Percentiles rank a stretch among this genome's conserved stretches.
Conservation (phyloP, 225 moss, liverwort and hornwort species). For the Marchantia polymorpha region DNA sequence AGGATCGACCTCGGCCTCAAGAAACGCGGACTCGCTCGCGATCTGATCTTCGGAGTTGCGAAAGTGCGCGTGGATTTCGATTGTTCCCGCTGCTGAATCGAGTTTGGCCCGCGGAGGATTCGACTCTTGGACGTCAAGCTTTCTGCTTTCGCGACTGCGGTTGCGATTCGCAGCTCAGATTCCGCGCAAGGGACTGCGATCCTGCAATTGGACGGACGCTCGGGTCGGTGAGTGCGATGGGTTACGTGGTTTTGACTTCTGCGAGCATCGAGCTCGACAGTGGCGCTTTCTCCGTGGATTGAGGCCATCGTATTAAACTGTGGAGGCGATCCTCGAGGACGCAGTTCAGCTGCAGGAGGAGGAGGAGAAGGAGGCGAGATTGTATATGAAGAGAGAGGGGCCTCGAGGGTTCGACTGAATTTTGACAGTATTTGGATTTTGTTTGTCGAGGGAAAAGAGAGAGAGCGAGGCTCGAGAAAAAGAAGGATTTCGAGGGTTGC, state of each 20-base stretch:
- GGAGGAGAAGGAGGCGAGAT: too few relatives aligned
- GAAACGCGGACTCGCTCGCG: too few relatives aligned
- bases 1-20: too few relatives aligned
- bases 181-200: too few relatives aligned
- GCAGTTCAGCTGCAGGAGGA: neutral
- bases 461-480: neutral
- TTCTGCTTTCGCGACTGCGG: too few relatives aligned
- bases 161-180: too few relatives aligned
- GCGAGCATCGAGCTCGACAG: too few relatives aligned
- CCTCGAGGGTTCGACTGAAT: neutral
- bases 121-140: too few relatives aligned
- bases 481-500: neutral
- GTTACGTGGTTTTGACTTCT: neutral
- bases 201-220: neutral
- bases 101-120: too few relatives aligned
- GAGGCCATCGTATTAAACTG: neutral
- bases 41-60: too few relatives aligned
- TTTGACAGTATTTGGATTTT: neutral
- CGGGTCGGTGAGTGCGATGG: neutral
- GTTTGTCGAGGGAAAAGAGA: neutral
- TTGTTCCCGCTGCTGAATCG: too few relatives aligned
- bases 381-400: neutral
- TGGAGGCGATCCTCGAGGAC: neutral
- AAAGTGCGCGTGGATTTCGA: too few relatives aligned
- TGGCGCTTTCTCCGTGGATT: neutral